These are phyloP conservation scores for Cucumis sativus DNA, from an alignment of 306 rosid species.

Conservation along the genomic window DNA sequence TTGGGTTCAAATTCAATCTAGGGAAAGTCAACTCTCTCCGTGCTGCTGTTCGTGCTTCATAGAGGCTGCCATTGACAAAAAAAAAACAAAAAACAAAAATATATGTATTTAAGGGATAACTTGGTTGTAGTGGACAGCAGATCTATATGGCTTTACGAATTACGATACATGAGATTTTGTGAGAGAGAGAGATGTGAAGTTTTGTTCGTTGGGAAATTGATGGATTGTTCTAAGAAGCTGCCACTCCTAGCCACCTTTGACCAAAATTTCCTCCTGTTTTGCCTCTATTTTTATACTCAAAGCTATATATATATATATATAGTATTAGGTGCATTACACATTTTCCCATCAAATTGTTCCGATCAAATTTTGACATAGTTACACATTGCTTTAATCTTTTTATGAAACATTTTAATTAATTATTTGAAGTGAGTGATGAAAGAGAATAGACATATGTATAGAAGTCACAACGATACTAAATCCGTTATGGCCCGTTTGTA, in stretches of 20 bases:
- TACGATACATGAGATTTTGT: background rate
- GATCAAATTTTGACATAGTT: too few species aligned
- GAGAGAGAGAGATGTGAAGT: background rate
- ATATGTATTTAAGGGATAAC: background rate
- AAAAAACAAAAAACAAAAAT: too few species aligned
- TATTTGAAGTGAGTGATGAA: too few species aligned
- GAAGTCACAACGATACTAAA: too few species aligned
- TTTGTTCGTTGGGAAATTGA: background rate
- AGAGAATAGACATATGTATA: too few species aligned
- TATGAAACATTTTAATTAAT: too few species aligned
- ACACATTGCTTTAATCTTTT: too few species aligned
- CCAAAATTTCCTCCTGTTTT: background rate
- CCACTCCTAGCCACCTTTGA: background rate
- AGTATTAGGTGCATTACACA: too few species aligned
- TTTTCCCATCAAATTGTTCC: too few species aligned
- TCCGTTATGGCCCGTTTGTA: too few species aligned
- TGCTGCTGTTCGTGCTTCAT: background rate
- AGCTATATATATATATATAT: too few species aligned
- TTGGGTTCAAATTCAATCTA: background rate
- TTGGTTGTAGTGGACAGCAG: background rate
- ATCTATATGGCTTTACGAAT: background rate
- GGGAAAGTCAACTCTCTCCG: background rate
- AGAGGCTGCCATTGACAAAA: too few species aligned
- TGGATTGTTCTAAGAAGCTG: background rate
- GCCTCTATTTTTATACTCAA: background rate